Base-by-base conservation (phyloP, 805 yeast genomes). In the Sungouiella blattae region DNA sequence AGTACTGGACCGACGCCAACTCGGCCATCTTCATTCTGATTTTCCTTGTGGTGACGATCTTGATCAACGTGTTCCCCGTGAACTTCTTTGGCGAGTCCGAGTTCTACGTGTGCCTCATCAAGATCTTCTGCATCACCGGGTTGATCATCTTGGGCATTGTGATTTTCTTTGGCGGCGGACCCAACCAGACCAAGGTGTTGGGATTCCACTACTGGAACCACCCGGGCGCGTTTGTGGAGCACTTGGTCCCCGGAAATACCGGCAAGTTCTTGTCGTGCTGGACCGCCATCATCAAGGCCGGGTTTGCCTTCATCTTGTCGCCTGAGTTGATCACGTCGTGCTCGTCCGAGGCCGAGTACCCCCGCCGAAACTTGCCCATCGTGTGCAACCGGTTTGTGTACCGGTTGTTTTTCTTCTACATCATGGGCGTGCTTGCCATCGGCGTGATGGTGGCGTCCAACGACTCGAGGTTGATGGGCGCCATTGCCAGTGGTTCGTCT, bases 361-460 rank as follows among this genome's bases (percentile, higher is more conserved):
- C 82, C 37, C 66, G 83, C 53, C 64, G 72, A 47, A 75, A 70
- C 43, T 65, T 80, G 24, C 75, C 80, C 20, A 77, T 77, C 52
- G 77, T 73, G 77, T 23, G 29, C 26, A 13, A 15, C 9, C 23
- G 28, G 2, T 29, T 29, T 8, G 14, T 35, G 16, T 35, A 25
- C 33, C 33, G 37, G 5, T 33, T 27, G 30, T 3, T 15, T 11
- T 25, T 35, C 26, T 49, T 51, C 32, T 51, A 49, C 30, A 34
- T 47, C 16, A 28, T 39, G 16, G 47, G 48, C 15, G 49, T 49
- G 20, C 31, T 51, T 27, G 46, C 41, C 20, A 51, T 46, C 44
- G 30, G 36, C 28, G 16, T 36, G 23, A 13, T 45, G 37, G 37
- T 32, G 6, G 27, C 36, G 3, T 33, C 17, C 24, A 16, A 33